Evolutionary conservation across 805 yeast species (phyloP).

Genomic region (Saccharomycopsis fermentans): DNA sequence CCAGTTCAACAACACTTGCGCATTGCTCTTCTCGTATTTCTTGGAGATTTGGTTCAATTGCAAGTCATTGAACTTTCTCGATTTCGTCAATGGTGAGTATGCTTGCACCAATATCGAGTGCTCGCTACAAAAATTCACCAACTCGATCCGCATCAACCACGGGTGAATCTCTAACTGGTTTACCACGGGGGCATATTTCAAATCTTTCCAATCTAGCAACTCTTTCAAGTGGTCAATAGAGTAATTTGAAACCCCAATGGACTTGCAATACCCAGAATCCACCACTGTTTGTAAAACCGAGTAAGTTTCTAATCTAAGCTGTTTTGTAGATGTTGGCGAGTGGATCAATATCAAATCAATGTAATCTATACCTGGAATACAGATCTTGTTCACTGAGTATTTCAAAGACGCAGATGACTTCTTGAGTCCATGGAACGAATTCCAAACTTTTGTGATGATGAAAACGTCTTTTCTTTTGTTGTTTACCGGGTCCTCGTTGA

Average conservation of each 20-base stretch:
- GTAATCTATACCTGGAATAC: constrained; percentile 19
- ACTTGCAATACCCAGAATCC: constrained; percentile 37
- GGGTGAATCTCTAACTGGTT: constrained; percentile 45
- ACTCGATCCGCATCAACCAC: constrained; percentile 36
- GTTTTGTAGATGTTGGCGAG: constrained; percentile 15
- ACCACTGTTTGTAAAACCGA: constrained; percentile 47
- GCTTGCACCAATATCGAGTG: constrained; percentile 29
- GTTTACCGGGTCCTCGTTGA: constrained; percentile 12
- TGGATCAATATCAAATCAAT: constrained; percentile 21
- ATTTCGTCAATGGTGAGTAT: constrained; percentile 32
- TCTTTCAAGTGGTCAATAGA: constrained; percentile 49
- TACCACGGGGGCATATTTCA: constrained; percentile 35
- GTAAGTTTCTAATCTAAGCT: constrained; percentile 38
- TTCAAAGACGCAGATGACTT: constrained; percentile 9
- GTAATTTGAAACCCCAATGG: constrained; percentile 57
- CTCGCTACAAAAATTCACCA: constrained; percentile 24
- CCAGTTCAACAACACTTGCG: constrained; percentile 42
- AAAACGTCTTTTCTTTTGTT: constrained; percentile 9
- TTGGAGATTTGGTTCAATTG: constrained; percentile 27
- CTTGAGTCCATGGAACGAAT: constrained; percentile 16
- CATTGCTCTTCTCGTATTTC: constrained; percentile 32
- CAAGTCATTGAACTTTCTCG: constrained; percentile 24
- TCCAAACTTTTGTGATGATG: constrained; percentile 18
- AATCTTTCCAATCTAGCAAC: constrained; percentile 35
- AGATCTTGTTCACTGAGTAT: constrained; percentile 12